These are phyloP conservation scores for Teunomyces pallodes DNA, from an alignment of 805 yeast species.

Conservation along the genomic window DNA sequence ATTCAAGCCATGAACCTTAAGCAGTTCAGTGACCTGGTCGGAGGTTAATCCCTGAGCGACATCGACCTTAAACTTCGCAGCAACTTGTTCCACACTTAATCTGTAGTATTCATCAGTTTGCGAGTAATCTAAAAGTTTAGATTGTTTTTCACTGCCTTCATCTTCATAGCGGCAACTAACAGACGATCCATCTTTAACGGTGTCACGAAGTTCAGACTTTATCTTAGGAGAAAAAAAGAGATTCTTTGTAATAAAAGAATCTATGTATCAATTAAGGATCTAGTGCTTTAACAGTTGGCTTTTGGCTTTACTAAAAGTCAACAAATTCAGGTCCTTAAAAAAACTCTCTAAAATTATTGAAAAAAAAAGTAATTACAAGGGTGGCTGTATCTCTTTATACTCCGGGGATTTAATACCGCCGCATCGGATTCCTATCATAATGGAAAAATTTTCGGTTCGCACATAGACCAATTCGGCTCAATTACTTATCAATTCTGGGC, in stretches of 20 bases:
- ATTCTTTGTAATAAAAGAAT: neutral
- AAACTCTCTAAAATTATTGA: neutral
- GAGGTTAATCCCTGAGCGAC: slow-evolving; percentile 14
- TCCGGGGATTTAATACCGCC: neutral
- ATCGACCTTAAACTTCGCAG: slow-evolving; percentile 13
- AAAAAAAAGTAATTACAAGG: neutral
- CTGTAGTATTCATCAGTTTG: slow-evolving; percentile 13
- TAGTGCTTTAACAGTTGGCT: neutral
- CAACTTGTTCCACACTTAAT: slow-evolving; percentile 15
- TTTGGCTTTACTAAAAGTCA: neutral
- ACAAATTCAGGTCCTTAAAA: neutral
- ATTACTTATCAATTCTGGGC: neutral
- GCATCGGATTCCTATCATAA: neutral
- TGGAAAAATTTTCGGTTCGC: neutral
- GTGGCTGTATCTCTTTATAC: neutral
- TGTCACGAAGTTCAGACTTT: slow-evolving; percentile 4
- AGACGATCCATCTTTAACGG: slow-evolving; percentile 9
- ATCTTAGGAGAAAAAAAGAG: slow-evolving; percentile 1
- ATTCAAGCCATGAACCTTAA: slow-evolving; percentile 14
- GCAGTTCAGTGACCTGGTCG: slow-evolving; percentile 1
- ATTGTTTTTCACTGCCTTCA: slow-evolving; percentile 16
- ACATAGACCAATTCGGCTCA: neutral
- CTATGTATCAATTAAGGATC: neutral
- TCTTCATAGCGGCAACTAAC: slow-evolving; percentile 14
- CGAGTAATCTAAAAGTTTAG: slow-evolving; percentile 5